Conservation (phyloP, 31 red algal species). For the Odonthalia washingtoniensis region DNA sequence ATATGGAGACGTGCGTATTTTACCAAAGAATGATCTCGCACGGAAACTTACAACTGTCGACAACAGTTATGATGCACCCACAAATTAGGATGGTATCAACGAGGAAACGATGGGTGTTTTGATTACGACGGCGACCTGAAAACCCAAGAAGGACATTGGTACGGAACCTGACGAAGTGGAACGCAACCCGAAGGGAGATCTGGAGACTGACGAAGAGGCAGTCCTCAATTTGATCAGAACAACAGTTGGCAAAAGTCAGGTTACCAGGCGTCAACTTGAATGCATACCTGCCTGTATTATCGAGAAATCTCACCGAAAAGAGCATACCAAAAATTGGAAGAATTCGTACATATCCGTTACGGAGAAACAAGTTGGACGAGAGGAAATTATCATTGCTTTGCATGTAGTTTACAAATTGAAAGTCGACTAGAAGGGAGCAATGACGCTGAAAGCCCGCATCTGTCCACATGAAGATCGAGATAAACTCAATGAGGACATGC, state of each 20-base stretch:
- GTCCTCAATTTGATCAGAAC: neutral
- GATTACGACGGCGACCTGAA: too few species aligned
- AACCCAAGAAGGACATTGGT: too few species aligned
- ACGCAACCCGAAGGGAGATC: neutral
- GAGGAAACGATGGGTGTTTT: too few species aligned
- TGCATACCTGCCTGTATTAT: neutral
- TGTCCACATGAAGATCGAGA: neutral
- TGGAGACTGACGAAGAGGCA: neutral
- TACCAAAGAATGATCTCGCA: too few species aligned
- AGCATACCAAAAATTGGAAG: neutral
- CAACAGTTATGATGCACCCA: too few species aligned
- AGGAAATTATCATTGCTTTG: neutral
- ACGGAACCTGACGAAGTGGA: too few species aligned
- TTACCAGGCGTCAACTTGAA: neutral
- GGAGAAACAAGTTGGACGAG: neutral
- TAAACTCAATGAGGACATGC: neutral
- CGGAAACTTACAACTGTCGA: too few species aligned
- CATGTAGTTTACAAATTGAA: slow-evolving; percentile 4
- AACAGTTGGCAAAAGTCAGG: neutral
- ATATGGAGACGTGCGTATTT: too few species aligned
- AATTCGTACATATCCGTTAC: neutral
- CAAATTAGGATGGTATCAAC: too few species aligned
- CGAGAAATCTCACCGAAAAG: neutral
- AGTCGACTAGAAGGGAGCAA: neutral
- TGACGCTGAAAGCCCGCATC: neutral